phyloP scores from a whole-genome alignment of 2,329 filamentous ascomycete species.

The Fusarium sp. region DNA sequence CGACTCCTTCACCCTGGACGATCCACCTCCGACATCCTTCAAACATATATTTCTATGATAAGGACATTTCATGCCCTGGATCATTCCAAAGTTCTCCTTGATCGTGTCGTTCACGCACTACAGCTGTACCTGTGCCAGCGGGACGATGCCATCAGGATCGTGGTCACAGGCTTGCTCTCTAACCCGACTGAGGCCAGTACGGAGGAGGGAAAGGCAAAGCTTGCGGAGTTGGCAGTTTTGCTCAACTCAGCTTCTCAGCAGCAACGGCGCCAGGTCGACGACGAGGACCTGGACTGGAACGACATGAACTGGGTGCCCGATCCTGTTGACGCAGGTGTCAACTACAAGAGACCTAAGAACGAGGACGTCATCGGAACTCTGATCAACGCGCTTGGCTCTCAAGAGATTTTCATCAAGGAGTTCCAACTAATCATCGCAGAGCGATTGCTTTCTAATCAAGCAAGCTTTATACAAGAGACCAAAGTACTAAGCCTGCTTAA shows the following conservation, averaged over 20 bases:
- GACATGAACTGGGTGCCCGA: slow-evolving; percentile 95
- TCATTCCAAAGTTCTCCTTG: slow-evolving; percentile 78
- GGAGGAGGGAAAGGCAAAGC: slow-evolving; percentile 57
- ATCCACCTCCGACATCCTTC: slow-evolving; percentile 78
- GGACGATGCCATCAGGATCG: slow-evolving; percentile 80
- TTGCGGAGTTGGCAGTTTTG: slow-evolving; percentile 73
- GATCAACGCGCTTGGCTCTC: slow-evolving; percentile 86
- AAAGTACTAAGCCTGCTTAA: slow-evolving; percentile 89
- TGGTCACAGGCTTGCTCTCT: slow-evolving; percentile 77
- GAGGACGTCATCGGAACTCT: slow-evolving; percentile 93
- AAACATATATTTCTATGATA: slow-evolving; percentile 83
- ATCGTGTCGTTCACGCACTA: slow-evolving; percentile 76
- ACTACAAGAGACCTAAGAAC: slow-evolving; percentile 88
- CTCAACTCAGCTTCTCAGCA: slow-evolving; percentile 69
- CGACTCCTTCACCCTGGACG: slow-evolving; percentile 78
- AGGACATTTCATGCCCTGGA: slow-evolving; percentile 79
- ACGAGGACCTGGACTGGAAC: slow-evolving; percentile 84
- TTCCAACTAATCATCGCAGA: slow-evolving; percentile 91
- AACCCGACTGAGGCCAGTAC: slow-evolving; percentile 64
- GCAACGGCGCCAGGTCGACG: slow-evolving; percentile 62
- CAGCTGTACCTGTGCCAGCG: slow-evolving; percentile 80
- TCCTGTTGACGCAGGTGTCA: slow-evolving; percentile 89
- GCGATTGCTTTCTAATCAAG: slow-evolving; percentile 73
- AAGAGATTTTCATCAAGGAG: slow-evolving; percentile 93
- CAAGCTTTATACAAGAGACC: slow-evolving; percentile 79